Percentiles rank a stretch among this genome's conserved stretches.
Evolutionary conservation across 495 filamentous ascomycete genomes (phyloP).

Genomic region (Staphylotrichum longicolle): DNA sequence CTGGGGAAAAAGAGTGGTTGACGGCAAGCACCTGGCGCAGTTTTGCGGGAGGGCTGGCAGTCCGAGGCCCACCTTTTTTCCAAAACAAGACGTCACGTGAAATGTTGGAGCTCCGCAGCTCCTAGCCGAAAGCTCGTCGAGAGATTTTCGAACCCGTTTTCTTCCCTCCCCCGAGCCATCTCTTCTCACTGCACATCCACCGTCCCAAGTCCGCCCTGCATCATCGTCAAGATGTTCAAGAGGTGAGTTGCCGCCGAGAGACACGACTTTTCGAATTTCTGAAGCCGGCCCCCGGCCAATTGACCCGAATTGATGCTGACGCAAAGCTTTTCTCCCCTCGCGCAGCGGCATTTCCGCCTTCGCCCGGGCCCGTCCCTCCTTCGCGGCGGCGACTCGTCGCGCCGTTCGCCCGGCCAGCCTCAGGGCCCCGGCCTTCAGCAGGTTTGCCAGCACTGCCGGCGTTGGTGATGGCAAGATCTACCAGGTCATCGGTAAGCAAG

Average conservation of each 20-base stretch:
- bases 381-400: constrained; percentile 64
- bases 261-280: neutral
- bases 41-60: constrained; percentile 17
- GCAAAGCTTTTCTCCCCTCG: constrained; percentile 31
- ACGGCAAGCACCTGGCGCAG: neutral
- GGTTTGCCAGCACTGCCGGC: constrained; percentile 68
- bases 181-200: constrained; percentile 39
- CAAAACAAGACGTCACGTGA: constrained; percentile 32
- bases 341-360: constrained; percentile 77
- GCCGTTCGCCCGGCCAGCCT: constrained; percentile 63
- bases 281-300: constrained; percentile 29
- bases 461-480: constrained; percentile 76
- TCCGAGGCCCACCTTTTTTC: constrained; percentile 16
- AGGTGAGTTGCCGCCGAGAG: constrained; percentile 56
- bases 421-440: constrained; percentile 58
- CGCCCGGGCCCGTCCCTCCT: constrained; percentile 71
- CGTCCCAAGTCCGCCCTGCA: constrained; percentile 46
- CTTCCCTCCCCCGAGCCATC: constrained; percentile 38
- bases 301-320: constrained; percentile 49
- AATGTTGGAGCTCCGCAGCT: constrained; percentile 38
- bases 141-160: constrained; percentile 43
- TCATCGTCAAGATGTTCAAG: constrained; percentile 80
- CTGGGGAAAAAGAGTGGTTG: neutral
- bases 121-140: constrained; percentile 40
- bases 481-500: constrained; percentile 56